Percentiles rank a stretch among this genome's conserved stretches.
Conservation (phyloP, 805 yeast genomes). For the Wickerhamomyces queroliae region DNA sequence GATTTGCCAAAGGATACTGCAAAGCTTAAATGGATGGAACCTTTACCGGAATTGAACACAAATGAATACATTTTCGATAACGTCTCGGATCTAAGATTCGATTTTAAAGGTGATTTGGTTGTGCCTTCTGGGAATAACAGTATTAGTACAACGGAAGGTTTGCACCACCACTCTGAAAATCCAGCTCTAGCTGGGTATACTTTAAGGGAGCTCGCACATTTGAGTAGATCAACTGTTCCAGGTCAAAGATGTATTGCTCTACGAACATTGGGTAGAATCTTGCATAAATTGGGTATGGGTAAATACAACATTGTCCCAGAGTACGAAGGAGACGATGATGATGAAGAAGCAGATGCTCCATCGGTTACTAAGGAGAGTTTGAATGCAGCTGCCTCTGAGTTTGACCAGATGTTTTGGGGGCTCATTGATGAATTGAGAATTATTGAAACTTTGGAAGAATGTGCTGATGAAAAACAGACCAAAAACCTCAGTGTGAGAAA, state of each 20-base stretch:
- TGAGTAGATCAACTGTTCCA: slow-evolving; percentile 71
- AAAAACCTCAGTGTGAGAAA: slow-evolving; percentile 67
- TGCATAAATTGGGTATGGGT: slow-evolving; percentile 70
- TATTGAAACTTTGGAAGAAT: slow-evolving; percentile 59
- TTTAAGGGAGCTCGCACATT: slow-evolving; percentile 70
- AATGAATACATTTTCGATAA: slow-evolving; percentile 30
- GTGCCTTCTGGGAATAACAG: slow-evolving; percentile 44
- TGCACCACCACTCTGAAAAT: slow-evolving; percentile 87
- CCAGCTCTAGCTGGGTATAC: slow-evolving; percentile 94
- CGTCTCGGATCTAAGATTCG: slow-evolving; percentile 75
- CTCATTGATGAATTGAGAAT: slow-evolving; percentile 56
- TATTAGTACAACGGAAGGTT: slow-evolving; percentile 54
- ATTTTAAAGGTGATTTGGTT: slow-evolving; percentile 76
- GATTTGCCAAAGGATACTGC: slow-evolving; percentile 79
- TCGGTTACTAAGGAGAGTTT: slow-evolving; percentile 30
- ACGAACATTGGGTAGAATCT: slow-evolving; percentile 79
- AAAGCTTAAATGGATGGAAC: slow-evolving; percentile 89
- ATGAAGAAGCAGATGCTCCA: slow-evolving; percentile 26
- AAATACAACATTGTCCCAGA: slow-evolving; percentile 50
- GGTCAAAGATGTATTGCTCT: slow-evolving; percentile 86
- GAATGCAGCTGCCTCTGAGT: slow-evolving; percentile 24
- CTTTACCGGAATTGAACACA: slow-evolving; percentile 40
- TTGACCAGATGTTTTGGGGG: slow-evolving; percentile 57
- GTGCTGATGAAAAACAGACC: slow-evolving; percentile 60
- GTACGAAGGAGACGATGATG: slow-evolving; percentile 25